Evolutionary conservation across 208 protist species (phyloP).

Genomic region (Spongospora subterranea): DNA sequence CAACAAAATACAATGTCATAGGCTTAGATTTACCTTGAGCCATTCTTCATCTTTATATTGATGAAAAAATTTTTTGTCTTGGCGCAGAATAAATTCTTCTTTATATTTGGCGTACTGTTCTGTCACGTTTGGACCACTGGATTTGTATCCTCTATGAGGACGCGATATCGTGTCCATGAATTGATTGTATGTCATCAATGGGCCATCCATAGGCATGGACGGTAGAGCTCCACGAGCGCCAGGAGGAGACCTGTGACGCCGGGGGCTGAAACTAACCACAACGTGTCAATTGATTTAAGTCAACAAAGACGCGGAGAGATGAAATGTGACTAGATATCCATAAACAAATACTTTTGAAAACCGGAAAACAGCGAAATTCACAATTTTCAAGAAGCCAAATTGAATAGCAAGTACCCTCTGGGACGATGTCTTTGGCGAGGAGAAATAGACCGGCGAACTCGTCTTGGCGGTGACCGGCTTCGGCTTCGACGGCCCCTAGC

Average conservation of each 20-base stretch:
- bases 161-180: neutral
- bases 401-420: neutral
- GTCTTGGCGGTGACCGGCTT: neutral
- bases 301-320: neutral
- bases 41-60: conserved; percentile 55
- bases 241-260: neutral
- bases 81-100: conserved; percentile 37
- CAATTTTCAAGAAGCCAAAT: neutral
- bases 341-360: neutral
- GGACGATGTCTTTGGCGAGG: neutral
- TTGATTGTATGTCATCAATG: conserved; percentile 16
- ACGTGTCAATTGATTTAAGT: neutral
- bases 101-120: conserved; percentile 29
- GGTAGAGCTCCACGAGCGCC: neutral
- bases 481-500: neutral
- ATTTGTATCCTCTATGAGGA: neutral
- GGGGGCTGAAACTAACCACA: neutral
- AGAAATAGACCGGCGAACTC: neutral
- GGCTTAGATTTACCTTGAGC: neutral
- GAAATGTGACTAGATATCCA: neutral
- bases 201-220: neutral
- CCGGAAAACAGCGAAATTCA: neutral
- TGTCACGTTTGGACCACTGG: neutral
- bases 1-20: too few relatives aligned
- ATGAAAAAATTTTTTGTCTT: conserved; percentile 55